Conservation (phyloP, 2,329 filamentous ascomycete species). For the Coniochaeta hoffmannii region DNA sequence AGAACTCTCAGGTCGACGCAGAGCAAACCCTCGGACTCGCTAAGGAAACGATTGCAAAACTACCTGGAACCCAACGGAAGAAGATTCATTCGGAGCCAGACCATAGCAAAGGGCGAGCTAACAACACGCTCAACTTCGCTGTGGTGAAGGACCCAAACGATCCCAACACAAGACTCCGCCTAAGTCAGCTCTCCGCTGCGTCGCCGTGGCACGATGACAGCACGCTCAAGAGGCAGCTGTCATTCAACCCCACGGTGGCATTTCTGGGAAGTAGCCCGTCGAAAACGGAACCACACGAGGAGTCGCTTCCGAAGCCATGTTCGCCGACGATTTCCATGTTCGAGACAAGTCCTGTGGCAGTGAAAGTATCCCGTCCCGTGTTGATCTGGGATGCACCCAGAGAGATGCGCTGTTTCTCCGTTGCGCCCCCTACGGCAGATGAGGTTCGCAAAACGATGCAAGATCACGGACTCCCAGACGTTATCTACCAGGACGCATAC, state of each 20-base stretch:
- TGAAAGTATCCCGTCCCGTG: background rate
- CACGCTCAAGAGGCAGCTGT: slow-evolving; percentile 24
- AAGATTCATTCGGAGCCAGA: slow-evolving; percentile 23
- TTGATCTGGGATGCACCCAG: slow-evolving; percentile 13
- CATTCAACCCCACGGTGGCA: slow-evolving; percentile 18
- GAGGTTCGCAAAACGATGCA: slow-evolving; percentile 51
- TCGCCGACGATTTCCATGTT: background rate
- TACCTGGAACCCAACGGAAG: slow-evolving; percentile 14
- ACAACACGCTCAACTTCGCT: slow-evolving; percentile 52
- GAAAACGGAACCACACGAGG: background rate
- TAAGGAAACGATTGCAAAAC: background rate
- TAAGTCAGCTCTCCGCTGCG: slow-evolving; percentile 55
- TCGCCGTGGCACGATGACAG: slow-evolving; percentile 41
- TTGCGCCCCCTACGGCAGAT: slow-evolving; percentile 22
- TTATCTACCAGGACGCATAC: slow-evolving; percentile 77
- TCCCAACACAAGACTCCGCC: slow-evolving; percentile 50
- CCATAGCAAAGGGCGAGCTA: slow-evolving; percentile 26
- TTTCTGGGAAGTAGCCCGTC: background rate
- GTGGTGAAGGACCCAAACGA: slow-evolving; percentile 72
- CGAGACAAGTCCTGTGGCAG: background rate
- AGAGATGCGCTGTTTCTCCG: slow-evolving; percentile 22
- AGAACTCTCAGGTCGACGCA: background rate
- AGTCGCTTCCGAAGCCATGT: background rate
- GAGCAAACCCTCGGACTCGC: too few relatives aligned
- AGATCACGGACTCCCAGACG: slow-evolving; percentile 50